Percentiles rank a stretch among this genome's conserved stretches.
phyloP scores from a whole-genome alignment of 345 rosid species.

The Citrus trifoliata region DNA sequence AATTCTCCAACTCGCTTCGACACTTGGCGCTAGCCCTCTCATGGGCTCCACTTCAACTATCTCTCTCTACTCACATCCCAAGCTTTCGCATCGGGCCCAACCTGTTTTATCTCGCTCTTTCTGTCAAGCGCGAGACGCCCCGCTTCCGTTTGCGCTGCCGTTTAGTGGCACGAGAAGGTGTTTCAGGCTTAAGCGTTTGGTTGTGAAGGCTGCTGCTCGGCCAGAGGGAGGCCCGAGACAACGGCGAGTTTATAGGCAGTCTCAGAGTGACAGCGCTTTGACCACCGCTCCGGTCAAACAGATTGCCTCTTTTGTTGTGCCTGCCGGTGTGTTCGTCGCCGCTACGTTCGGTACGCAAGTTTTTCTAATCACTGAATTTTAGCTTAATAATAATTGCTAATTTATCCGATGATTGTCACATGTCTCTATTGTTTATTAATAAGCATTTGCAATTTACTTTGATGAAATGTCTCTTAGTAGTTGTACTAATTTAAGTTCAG shows the following conservation, averaged over 20 bases:
- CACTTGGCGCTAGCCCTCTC: not conserved
- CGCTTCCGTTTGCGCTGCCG: constrained; percentile 20
- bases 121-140: constrained; percentile 17
- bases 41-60: constrained; percentile 61
- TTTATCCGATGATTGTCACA: not conserved
- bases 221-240: constrained; percentile 39
- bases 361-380: not conserved
- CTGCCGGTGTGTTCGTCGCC: constrained; percentile 55
- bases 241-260: constrained; percentile 60
- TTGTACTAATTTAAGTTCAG: constrained; percentile 70
- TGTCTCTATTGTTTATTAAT: not conserved
- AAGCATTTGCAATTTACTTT: not conserved
- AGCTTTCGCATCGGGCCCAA: constrained; percentile 30
- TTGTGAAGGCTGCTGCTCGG: constrained; percentile 44
- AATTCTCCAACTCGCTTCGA: not conserved
- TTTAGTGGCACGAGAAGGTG: constrained; percentile 22
- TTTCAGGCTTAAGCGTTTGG: constrained; percentile 36
- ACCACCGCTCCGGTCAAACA: constrained; percentile 50
- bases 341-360: constrained; percentile 65
- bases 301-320: constrained; percentile 52
- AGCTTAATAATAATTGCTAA: not conserved
- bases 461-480: constrained; percentile 8
- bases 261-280: constrained; percentile 49
- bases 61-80: constrained; percentile 46
- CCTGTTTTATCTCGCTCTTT: constrained; percentile 3